Base-by-base conservation (phyloP, 495 filamentous ascomycete species). In the Apodospora peruviana region DNA sequence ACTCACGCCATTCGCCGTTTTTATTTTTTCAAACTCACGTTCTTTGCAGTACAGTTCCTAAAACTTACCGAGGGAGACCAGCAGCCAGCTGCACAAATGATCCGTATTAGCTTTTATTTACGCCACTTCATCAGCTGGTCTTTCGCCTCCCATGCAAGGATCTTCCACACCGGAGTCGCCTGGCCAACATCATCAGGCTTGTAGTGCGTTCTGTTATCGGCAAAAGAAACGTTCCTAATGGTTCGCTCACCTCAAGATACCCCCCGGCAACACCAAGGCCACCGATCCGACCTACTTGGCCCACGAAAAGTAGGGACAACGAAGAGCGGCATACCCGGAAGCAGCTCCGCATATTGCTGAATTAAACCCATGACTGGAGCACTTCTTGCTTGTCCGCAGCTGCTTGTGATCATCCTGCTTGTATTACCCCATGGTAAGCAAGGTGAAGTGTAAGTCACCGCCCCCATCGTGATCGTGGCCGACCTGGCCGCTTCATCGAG, bases 361-460 rank as follows among this genome's bases (percentile, higher is more conserved):
- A 25, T 43, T 40, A 23, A 42, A 37, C 18, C 40, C 45, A 35
- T 34, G 40, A 48, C 43, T 21, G 29, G 17, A 27, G 23, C 40
- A 45, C 42, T 39, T 25, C 55, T 41, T 16, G 37, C 37, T 18
- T 16, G 36, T 20, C 41, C 51, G 34, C 48, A 50, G 32, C 24
- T 27, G 29, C 40, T 44, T 47, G 42, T 51, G 43, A 46, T 49
- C 32, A 47, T 49, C 41, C 37, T 49, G 50, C 52, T 42, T 49
- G 46, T 47, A 21, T 8, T 23, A 60, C 61, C 48, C 48, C 55
- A 59, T 57, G 52, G 42, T 41, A 60, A 53, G 48, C 52, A 58
- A 44, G 52, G 41, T 53, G 55, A 61, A 14, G 57, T 61, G 57
- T 51, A 63, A 58, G 53, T 60, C 52, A 58, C 53, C 37, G 58